Base-by-base conservation (phyloP, 2,329 filamentous ascomycete genomes). In the Cladophialophora yegresii region DNA sequence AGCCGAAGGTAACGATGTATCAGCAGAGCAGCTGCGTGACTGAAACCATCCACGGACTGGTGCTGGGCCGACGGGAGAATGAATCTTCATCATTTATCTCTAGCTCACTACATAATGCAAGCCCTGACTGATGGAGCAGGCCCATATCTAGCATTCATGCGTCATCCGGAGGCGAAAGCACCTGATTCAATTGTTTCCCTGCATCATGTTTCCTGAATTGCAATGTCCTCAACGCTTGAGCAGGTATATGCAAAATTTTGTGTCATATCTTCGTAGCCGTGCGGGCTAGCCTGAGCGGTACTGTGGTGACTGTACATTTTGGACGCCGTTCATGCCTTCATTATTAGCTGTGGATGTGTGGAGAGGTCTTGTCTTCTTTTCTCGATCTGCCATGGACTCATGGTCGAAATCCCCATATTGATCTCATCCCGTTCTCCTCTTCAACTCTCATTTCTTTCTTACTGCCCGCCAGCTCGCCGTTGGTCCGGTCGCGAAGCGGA, bases 291-390 rank as follows among this genome's bases (percentile, higher is more conserved):
- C 57, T 43, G 53, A 49, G 50, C 28, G 54, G 33, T 60, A 54
- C 47, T 45, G 54, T 30, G 33, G 36, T 65, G 43, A 49, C 66
- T 68, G 66, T 68, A 68, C 58, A 66, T 65, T 64, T 65, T 64
- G 58, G 50, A 64, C 58, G 47, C 63, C 61, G 54, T 30, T 68
- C 66, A 51, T 68, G 43, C 62, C 28, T 55, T 65, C 63, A 55
- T 68, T 47, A 68, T 61, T 64, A 56, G 50, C 58, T 61, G 63
- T 60, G 58, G 58, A 43, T 58, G 32, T 47, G 47, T 33, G 32
- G n/a, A 28, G 12, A 53, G 45, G n/a, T 26, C 32, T 45, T 23
- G 10, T 26, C n/a, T 20, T 45, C 45, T 49, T 20, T 49, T 12
- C n/a, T n/a, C n/a, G 4, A 16, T 16, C 36, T 20, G 40, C 22